These are phyloP conservation scores for Clavariopsis aquatica DNA, from an alignment of 495 filamentous ascomycete genomes.

Conservation along the genomic window DNA sequence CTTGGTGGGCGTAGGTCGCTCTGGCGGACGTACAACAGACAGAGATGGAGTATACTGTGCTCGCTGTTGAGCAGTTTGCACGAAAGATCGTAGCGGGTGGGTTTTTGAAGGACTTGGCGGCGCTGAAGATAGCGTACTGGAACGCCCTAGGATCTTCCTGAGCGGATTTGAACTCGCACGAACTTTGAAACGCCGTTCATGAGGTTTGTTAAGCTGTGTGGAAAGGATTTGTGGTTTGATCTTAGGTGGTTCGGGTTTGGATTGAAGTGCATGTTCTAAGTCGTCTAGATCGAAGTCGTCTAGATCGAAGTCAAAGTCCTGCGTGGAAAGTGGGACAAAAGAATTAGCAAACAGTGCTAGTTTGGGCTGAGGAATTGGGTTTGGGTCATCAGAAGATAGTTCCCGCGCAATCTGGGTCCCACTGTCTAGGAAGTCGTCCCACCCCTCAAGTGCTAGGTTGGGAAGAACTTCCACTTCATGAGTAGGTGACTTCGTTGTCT, in stretches of 20 bases:
- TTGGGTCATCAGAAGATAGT: conserved; percentile 20
- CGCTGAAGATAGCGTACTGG: neutral
- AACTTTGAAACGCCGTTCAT: neutral
- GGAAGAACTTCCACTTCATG: neutral
- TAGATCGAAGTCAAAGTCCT: conserved; percentile 31
- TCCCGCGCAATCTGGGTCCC: conserved; percentile 45
- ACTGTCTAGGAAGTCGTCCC: conserved; percentile 43
- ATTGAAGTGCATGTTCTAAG: conserved; percentile 22
- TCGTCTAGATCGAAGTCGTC: conserved; percentile 37
- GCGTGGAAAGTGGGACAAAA: conserved; percentile 4
- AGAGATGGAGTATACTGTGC: neutral
- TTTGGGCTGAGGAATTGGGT: neutral
- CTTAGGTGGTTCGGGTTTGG: neutral
- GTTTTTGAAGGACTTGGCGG: neutral
- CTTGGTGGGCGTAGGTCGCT: neutral
- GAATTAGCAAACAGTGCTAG: neutral
- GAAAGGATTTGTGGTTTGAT: neutral
- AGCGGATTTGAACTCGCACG: neutral
- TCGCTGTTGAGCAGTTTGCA: neutral
- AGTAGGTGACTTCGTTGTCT: neutral
- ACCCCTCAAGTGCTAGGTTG: conserved; percentile 22
- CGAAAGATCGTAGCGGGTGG: neutral
- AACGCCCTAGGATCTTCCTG: neutral
- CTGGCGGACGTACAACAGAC: neutral
- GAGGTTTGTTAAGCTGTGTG: neutral